Evolutionary conservation across 192 early-diverging fungal species (phyloP).

Genomic region (Oehlia diaphana): DNA sequence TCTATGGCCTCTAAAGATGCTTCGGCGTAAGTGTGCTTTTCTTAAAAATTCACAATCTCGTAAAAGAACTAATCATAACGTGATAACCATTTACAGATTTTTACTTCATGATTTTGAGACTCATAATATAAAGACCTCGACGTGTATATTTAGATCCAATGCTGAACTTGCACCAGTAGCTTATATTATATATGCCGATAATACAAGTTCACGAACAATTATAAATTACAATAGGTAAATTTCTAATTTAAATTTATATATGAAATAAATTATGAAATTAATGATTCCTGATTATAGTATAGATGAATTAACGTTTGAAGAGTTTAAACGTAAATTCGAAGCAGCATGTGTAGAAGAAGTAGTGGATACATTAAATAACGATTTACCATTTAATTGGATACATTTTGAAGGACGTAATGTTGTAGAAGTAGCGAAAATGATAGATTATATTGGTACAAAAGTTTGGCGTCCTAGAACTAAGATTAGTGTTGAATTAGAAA

Average conservation of each 20-base stretch:
- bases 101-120: conserved; percentile 39
- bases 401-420: conserved; percentile 71
- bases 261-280: neutral
- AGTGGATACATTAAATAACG: conserved; percentile 25
- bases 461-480: conserved; percentile 49
- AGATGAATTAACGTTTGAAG: conserved; percentile 58
- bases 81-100: conserved; percentile 30
- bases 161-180: conserved; percentile 47
- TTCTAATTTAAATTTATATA: neutral
- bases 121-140: conserved; percentile 44
- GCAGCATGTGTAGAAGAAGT: conserved; percentile 13
- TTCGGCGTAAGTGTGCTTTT: conserved; percentile 41
- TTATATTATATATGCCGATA: conserved; percentile 59
- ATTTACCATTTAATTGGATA: conserved; percentile 53
- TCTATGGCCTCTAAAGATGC: conserved; percentile 47
- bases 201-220: conserved; percentile 58
- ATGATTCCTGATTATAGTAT: conserved; percentile 33
- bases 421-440: conserved; percentile 50
- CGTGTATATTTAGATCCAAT: conserved; percentile 43
- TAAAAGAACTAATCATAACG: conserved; percentile 2
- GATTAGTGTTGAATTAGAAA: conserved; percentile 71
- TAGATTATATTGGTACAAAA: conserved; percentile 52
- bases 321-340: conserved; percentile 54
- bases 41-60: neutral
- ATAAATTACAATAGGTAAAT: conserved; percentile 58